Evolutionary conservation across 257 asterid species (phyloP), one percentile per base, ranked within the genome.

Genomic region (Primulina tabacum): DNA sequence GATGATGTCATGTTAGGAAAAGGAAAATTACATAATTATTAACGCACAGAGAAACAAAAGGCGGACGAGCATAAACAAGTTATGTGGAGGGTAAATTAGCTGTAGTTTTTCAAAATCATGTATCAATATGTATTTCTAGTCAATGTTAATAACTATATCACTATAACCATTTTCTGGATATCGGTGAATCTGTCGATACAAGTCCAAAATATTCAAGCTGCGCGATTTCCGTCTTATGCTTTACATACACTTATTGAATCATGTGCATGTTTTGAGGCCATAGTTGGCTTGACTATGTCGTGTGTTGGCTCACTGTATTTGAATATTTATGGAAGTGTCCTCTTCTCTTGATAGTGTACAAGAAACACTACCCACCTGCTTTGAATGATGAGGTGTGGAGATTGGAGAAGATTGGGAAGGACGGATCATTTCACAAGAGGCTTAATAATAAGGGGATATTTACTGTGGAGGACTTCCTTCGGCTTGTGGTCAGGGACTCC

Each of bases 381-480:
- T 75, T 94, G 66, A 88, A 71, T 78, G 99, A 94, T 62, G 99
- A 94, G 0, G 96, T 94, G 26, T 94, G 99, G 97, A 89, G 99
- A 87, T 80, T 94, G 86, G 99, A 94, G 88, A 94, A 91, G 82
- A 94, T 93, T n/a, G 97, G 99, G 72, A 94, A 94, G 81, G 99
- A 94, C 75, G 99, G 99, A 50, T 91, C 99, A 16, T 94, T 94
- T 80, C 97, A 94, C 85, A 94, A 87, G 85, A 87, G 96, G 88
- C 88, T 94, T 65, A 94, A 82, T 69, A 84, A 71, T 62, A 92
- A 89, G 29, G 95, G 90, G 73, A 86, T 94, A 82, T 81, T 86
- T 84, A 70, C 84, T 9, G 99, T 94, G 21, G 95, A 94, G 74
- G 95, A 91, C 78, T 94, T 94, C 75, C 97, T 94, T 70, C 89